Evolutionary conservation across 2,329 filamentous ascomycete species (phyloP), one percentile per base, ranked within the genome.

Genomic region (Aspergillus floridensis): DNA sequence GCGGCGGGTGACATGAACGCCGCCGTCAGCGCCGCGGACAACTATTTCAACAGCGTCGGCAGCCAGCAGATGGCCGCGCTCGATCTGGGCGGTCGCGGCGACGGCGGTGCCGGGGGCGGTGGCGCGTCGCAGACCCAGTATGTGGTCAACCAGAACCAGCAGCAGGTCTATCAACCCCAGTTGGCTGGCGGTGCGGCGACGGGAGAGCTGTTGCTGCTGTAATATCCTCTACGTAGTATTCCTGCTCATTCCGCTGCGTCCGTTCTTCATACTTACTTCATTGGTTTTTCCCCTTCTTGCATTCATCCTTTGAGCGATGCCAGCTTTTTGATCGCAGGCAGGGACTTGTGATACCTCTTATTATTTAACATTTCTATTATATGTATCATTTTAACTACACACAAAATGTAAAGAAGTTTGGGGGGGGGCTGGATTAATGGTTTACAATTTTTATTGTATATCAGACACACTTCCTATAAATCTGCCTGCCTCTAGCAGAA

Each of bases 1-100:
- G 63, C 63, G n/a, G 59, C 70, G 60, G 76, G 79, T 5, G 83
- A 88, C 69, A 81, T 92, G 59, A 82, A 86, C 3, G 85, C 87
- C 26, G 92, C 92, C 1, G 87, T 96, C 38, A 90, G 84, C 69
- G 92, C 95, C 57, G 93, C 93, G 10, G 93, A 97, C 70, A 86
- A 88, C 16, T 97, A 96, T 76, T 98, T 97, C 76, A 88, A 90
- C 16, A 89, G 87, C 49, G 81, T 92, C n/a, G 87, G 88, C 1
- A 85, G 80, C 60, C 85, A 88, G 72, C 88, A 90, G 72, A 90
- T 92, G 88, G 86, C 85, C 4, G 83, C 85, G 16, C 86, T 93
- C 84, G 82, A 84, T 59, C 81, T 92, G 59, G 84, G 86, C 66
- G 85, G 88, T 38, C 79, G 85, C 65, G 83, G 86, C 44, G 78